These are phyloP conservation scores for Penicillium robsamsonii DNA, from an alignment of 495 filamentous ascomycete genomes.

Conservation along the genomic window DNA sequence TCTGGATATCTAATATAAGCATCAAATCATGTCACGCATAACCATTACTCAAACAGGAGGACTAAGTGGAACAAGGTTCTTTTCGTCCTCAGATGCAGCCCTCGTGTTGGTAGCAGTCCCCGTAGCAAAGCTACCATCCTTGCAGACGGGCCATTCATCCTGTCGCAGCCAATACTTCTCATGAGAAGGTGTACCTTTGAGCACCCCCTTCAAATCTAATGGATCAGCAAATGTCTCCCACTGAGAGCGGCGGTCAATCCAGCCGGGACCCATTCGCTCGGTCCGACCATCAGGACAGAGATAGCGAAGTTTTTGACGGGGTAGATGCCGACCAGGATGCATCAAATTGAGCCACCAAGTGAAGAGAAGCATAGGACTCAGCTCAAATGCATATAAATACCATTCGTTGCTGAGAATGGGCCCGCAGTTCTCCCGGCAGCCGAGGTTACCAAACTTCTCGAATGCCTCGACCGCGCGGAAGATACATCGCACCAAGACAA, in stretches of 20 bases:
- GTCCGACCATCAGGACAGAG: constrained; percentile 32
- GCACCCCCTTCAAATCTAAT: constrained; percentile 30
- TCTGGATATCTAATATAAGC: not conserved
- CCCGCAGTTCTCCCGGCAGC: constrained; percentile 25
- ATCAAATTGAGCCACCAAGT: constrained; percentile 40
- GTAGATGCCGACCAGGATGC: constrained; percentile 35
- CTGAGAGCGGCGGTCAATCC: constrained; percentile 30
- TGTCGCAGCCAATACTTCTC: constrained; percentile 33
- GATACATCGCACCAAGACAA: constrained; percentile 39
- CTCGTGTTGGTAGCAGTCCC: constrained; percentile 29
- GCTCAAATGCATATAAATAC: constrained; percentile 41
- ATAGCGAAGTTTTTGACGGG: constrained; percentile 31
- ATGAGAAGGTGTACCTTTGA: constrained; percentile 30
- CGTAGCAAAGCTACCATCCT: constrained; percentile 33
- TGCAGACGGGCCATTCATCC: constrained; percentile 29
- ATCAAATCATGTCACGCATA: not conserved
- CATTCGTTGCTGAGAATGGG: constrained; percentile 36
- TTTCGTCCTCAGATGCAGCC: not conserved
- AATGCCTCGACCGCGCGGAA: constrained; percentile 40
- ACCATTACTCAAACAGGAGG: constrained; percentile 1
- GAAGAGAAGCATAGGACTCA: constrained; percentile 39
- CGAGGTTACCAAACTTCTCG: constrained; percentile 21
- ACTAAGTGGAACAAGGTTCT: not conserved
- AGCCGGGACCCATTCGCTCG: constrained; percentile 42
- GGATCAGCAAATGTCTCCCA: constrained; percentile 38